These are phyloP conservation scores for Amauroascus niger DNA, from an alignment of 2,329 filamentous ascomycete species.

Conservation along the genomic window DNA sequence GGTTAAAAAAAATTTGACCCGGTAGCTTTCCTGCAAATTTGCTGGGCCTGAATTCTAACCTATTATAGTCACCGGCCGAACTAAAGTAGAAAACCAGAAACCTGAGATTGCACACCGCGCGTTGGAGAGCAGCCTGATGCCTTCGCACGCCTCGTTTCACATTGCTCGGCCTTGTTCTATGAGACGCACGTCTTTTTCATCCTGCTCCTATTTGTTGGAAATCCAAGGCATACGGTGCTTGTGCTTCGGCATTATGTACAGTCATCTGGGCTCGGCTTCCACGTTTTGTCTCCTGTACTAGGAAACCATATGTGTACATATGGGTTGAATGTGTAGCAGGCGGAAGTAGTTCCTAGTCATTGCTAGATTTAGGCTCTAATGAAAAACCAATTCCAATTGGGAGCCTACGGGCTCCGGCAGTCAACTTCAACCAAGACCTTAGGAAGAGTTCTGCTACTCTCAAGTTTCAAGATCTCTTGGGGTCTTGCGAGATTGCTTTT, in stretches of 20 bases:
- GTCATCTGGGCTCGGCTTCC: constrained; percentile 1
- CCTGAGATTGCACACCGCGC: neutral
- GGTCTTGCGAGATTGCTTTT: no score
- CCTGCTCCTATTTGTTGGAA: neutral
- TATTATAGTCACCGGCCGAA: constrained; percentile 8
- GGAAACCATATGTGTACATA: constrained; percentile 7
- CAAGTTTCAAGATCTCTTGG: no score
- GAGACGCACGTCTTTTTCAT: neutral
- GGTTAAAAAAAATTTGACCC: neutral
- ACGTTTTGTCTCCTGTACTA: constrained; percentile 1
- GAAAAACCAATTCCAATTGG: neutral
- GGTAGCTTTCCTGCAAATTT: constrained; percentile 6
- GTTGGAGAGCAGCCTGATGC: neutral
- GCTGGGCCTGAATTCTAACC: constrained; percentile 4
- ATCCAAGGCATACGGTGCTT: neutral
- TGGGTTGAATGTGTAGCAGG: constrained; percentile 1
- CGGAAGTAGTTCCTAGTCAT: constrained; percentile 6
- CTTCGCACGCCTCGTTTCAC: neutral
- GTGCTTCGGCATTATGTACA: neutral
- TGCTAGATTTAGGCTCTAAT: constrained; percentile 10
- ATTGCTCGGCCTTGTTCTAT: neutral
- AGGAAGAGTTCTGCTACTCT: no score
- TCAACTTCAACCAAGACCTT: neutral
- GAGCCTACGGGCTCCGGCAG: constrained; percentile 7
- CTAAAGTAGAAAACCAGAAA: neutral